Evolutionary conservation across 2,329 filamentous ascomycete species (phyloP), one percentile per base, ranked within the genome.

Genomic region (Aspergillus candidus): DNA sequence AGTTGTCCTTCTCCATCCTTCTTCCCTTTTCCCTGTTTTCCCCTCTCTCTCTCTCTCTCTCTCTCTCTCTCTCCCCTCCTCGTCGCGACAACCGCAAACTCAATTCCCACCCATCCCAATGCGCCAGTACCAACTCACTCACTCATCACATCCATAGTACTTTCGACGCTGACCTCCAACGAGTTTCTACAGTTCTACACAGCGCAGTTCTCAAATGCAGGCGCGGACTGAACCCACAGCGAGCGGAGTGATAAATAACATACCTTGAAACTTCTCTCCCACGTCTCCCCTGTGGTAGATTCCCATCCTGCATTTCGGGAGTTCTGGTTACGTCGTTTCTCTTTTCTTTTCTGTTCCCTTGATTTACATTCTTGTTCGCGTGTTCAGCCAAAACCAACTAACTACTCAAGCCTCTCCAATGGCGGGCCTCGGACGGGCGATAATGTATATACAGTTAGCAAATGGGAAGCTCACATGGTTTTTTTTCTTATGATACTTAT

Each of bases 141-240:
- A 37, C 4, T 32, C 3, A 17, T 32, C 22, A 35, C 32, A 12
- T 30, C 15, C 22, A 15, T 32, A 34, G 42, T 37, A 38, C 41
- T 34, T 45, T 30, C 39, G 40, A 39, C 32, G 49, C 61, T 65
- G 56, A 64, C 59, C 53, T 42, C 51, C 35, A 41, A 51, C 56
- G 62, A 65, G 59, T 63, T 64, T 41, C 41, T 65, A 48, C 59
- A 67, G 63, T 65, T 61, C 46, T 66, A 67, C 40, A 57, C 55
- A 41, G 56, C 59, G 6, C 60, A 66, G 43, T 66, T 67, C 41
- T 58, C 60, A 13, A 63, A 57, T 42, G 55, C 61, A 6, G 60
- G 59, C 35, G 49, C 59, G 15, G 57, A 64, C 41, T 65, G 49
- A 59, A 33, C 14, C 12, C 15, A 13, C 17, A 33, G 32, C 7